Base-by-base conservation (phyloP, 139 green algal species). In the Chlorella sp. region DNA sequence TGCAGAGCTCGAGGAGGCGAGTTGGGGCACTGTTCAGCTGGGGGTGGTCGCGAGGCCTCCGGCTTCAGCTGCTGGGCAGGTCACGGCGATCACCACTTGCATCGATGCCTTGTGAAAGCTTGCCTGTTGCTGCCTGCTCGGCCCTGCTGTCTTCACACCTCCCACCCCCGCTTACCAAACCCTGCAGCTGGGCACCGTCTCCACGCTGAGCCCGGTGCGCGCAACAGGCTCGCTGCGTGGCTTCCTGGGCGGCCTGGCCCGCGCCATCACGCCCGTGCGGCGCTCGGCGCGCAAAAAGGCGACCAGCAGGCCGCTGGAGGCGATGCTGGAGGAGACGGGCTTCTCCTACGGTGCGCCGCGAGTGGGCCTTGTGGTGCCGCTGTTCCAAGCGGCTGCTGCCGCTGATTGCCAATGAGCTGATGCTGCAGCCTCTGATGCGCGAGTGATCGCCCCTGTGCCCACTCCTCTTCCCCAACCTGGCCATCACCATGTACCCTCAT, bases 181-280 rank as follows among this genome's bases (percentile, higher is more conserved):
- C 2, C 69, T 54, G 58, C 79, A 77, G 79, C 65, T 75, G 73
- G 82, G 82, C 43, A 86, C 82, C 20, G 64, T 85, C 43, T 41
- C 85, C 46, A 68, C 77, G 75, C 75, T 87, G 75, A 87, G 64
- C 64, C 74, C 80, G 11, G 82, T 86, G 46, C 73, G 82, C 16
- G 41, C 81, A 60, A 68, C 46, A 0, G 60, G 68, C 30, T 28
- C 26, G 26, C n/a, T 84, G 65, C 76, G 68, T 16, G 74, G 76
- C 56, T 36, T 77, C 41, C 77, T 81, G n/a, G 85, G 85, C n/a
- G 67, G 44, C 40, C 51, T 78, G 38, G 54, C 64, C 17, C 62
- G 60, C 41, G 85, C 70, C 38, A 83, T 80, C 72, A 88, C 85
- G 36, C 85, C 85, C 0, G 85, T 88, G 46, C 75, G 85, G 22